phyloP scores from a whole-genome alignment of 1,284 basidiomycete species.

The Leccinum pallidistipes region DNA sequence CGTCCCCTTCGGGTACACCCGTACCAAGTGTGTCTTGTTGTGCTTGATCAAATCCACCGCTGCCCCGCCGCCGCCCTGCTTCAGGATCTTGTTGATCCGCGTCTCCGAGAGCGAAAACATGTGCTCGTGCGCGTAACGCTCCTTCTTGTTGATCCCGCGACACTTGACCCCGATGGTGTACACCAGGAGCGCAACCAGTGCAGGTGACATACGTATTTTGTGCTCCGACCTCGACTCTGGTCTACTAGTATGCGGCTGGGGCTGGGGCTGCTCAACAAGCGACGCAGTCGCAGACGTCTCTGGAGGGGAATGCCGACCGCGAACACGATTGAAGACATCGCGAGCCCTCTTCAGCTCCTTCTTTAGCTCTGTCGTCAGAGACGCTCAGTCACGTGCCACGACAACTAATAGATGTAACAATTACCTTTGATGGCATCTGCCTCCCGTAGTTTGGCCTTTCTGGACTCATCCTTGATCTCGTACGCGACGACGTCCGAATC shows the following conservation, averaged over 20 bases:
- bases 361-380: conserved; percentile 27
- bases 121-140: conserved; percentile 84
- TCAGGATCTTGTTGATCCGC: conserved; percentile 68
- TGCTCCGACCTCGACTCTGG: conserved; percentile 18
- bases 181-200: conserved; percentile 78
- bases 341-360: conserved; percentile 40
- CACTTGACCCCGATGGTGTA: conserved; percentile 98
- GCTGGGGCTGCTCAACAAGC: conserved; percentile 15
- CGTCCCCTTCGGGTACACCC: conserved; percentile 89
- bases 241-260: not conserved
- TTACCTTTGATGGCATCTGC: conserved; percentile 31
- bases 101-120: conserved; percentile 94
- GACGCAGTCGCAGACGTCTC: conserved; percentile 16
- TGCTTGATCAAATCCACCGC: conserved; percentile 81
- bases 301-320: conserved; percentile 22
- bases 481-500: conserved; percentile 36
- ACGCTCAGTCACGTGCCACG: conserved; percentile 17
- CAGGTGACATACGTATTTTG: conserved; percentile 71
- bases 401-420: conserved; percentile 5
- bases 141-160: conserved; percentile 89
- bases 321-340: conserved; percentile 40
- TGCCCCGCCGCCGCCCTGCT: conserved; percentile 45
- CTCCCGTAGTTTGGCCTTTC: conserved; percentile 29
- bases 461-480: conserved; percentile 35
- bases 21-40: conserved; percentile 80